Evolutionary conservation across 1,284 basidiomycete species (phyloP).

Genomic region (Ustilago cynodontis): DNA sequence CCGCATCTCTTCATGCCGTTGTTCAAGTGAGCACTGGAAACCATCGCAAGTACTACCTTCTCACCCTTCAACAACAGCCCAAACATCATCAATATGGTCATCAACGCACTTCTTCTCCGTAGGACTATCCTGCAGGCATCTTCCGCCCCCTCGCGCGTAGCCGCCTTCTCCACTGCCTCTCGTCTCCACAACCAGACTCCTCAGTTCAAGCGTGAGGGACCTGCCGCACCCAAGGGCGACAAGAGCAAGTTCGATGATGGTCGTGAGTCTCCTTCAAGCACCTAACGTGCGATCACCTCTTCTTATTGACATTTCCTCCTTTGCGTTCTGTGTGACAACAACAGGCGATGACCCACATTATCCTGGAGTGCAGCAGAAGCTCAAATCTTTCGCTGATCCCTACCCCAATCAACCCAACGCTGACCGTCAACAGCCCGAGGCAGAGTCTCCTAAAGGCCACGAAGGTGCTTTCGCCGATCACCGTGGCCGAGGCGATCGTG

Average conservation of each 20-base stretch:
- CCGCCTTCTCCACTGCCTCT: conserved; percentile 16
- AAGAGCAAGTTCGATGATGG: conserved; percentile 45
- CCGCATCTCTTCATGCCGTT: background rate
- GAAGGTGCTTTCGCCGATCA: conserved; percentile 51
- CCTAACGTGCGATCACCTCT: too few relatives aligned
- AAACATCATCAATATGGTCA: conserved; percentile 10
- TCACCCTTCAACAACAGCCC: background rate
- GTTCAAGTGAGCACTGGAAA: background rate
- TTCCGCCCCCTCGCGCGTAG: conserved; percentile 4
- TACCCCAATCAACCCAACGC: conserved; percentile 42
- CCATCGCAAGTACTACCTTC: conserved; percentile 5
- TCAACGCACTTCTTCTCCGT: conserved; percentile 21
- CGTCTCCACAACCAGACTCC: conserved; percentile 22
- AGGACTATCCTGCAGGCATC: conserved; percentile 16
- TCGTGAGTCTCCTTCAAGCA: conserved; percentile 15
- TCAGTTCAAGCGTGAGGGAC: conserved; percentile 43
- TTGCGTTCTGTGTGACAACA: background rate
- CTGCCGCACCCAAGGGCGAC: conserved; percentile 34
- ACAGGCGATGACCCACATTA: conserved; percentile 47
- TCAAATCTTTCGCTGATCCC: conserved; percentile 27
- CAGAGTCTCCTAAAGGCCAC: conserved; percentile 42
- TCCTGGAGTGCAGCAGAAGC: conserved; percentile 40
- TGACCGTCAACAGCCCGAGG: conserved; percentile 20
- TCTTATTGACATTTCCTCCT: background rate
- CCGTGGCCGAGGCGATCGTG: conserved; percentile 35